Percentiles rank a stretch among this genome's conserved stretches.
Conservation (phyloP, 768 basidiomycete species). For the Russula griseocarnosa region DNA sequence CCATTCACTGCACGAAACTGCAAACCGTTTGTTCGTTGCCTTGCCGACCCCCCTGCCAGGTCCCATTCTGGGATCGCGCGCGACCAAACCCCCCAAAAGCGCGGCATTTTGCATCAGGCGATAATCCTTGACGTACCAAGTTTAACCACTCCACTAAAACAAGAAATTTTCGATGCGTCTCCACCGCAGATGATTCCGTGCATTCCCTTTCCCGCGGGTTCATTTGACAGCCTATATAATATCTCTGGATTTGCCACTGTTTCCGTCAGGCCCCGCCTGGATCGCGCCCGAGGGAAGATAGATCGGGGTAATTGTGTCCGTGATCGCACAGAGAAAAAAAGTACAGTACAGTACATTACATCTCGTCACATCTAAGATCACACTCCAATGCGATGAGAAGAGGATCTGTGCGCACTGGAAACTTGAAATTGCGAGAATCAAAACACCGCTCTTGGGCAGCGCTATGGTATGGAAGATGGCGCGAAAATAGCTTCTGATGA, state of each 20-base stretch:
- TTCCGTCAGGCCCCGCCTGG: conserved; percentile 11
- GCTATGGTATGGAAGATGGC: conserved; percentile 3
- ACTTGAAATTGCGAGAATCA: neutral
- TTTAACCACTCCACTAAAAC: conserved; percentile 1
- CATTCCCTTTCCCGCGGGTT: conserved; percentile 15
- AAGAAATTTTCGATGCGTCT: conserved; percentile 21
- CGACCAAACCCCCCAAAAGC: neutral
- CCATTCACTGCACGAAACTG: conserved; percentile 1
- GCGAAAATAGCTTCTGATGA: neutral
- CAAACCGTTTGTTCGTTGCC: conserved; percentile 11
- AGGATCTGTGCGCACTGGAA: neutral
- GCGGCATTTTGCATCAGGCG: conserved; percentile 1
- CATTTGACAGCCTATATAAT: conserved; percentile 10
- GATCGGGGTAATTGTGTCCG: conserved; percentile 24
- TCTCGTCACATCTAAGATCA: conserved; percentile 21
- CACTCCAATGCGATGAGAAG: neutral
- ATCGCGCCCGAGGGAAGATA: conserved; percentile 25
- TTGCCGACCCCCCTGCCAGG: conserved; percentile 18
- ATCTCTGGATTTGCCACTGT: conserved; percentile 4
- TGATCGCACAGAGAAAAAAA: conserved; percentile 20
- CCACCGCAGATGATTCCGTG: conserved; percentile 21
- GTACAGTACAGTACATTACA: conserved; percentile 1
- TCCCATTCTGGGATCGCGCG: neutral
- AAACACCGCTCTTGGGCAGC: neutral
- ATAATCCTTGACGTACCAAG: neutral